These are phyloP conservation scores for Panaeolus papilionaceus DNA, from an alignment of 768 basidiomycete species.

Conservation along the genomic window DNA sequence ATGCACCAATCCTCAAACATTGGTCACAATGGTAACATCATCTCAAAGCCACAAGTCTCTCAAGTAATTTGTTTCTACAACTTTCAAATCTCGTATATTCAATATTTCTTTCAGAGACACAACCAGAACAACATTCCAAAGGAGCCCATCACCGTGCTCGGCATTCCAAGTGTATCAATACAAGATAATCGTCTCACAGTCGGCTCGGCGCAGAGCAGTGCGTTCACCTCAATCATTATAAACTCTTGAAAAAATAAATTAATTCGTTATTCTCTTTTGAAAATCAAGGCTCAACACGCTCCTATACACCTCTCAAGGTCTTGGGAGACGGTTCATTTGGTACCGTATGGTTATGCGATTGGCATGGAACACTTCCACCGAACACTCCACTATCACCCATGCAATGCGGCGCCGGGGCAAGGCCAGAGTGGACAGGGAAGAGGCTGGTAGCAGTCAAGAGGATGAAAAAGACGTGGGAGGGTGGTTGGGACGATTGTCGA, in stretches of 20 bases:
- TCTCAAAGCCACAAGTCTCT: slow-evolving; percentile 29
- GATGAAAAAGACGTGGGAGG: slow-evolving; percentile 98
- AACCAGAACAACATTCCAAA: slow-evolving; percentile 42
- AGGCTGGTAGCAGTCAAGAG: slow-evolving; percentile 95
- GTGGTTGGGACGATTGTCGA: slow-evolving; percentile 98
- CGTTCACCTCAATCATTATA: slow-evolving; percentile 36
- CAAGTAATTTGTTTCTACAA: not conserved
- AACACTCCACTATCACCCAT: slow-evolving; percentile 92
- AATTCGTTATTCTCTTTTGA: slow-evolving; percentile 21
- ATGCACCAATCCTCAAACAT: slow-evolving; percentile 56
- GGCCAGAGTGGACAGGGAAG: slow-evolving; percentile 95
- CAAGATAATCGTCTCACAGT: slow-evolving; percentile 73
- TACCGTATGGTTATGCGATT: slow-evolving; percentile 98
- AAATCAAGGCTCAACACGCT: slow-evolving; percentile 75
- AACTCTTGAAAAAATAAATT: too few relatives aligned
- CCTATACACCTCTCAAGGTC: slow-evolving; percentile 94
- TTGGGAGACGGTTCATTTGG: slow-evolving; percentile 99
- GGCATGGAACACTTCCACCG: slow-evolving; percentile 94
- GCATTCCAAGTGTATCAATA: slow-evolving; percentile 79
- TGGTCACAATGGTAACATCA: slow-evolving; percentile 43
- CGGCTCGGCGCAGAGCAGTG: slow-evolving; percentile 75
- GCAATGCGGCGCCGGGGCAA: slow-evolving; percentile 92
- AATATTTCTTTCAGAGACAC: slow-evolving; percentile 35
- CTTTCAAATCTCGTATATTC: slow-evolving; percentile 2
- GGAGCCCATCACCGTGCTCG: slow-evolving; percentile 71